These are phyloP conservation scores for Kernera saxatilis DNA, from an alignment of 345 rosid species.

Conservation along the genomic window DNA sequence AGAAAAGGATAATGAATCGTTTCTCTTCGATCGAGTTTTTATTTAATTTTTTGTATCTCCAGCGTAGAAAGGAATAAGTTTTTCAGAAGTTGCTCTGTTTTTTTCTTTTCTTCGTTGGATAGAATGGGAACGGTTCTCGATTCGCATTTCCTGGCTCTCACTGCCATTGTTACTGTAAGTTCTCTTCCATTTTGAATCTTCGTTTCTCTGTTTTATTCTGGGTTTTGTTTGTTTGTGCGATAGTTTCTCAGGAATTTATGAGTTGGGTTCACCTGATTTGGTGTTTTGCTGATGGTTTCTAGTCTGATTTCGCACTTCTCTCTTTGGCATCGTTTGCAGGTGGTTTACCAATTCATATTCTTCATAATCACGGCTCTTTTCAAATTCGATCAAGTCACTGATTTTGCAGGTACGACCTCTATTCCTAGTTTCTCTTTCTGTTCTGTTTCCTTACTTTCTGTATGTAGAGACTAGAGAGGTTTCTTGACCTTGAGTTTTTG, in stretches of 20 bases:
- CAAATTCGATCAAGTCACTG: conserved; percentile 88
- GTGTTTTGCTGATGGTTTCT: neutral
- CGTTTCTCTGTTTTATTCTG: neutral
- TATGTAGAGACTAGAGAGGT: neutral
- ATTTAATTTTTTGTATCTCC: too few relatives aligned
- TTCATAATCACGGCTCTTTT: conserved; percentile 72
- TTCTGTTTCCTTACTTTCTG: neutral
- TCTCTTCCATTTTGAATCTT: neutral
- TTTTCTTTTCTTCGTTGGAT: neutral
- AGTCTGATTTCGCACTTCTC: neutral
- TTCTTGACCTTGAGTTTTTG: neutral
- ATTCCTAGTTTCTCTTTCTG: neutral
- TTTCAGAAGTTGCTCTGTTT: neutral
- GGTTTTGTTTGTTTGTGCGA: too few relatives aligned
- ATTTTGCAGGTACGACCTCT: conserved; percentile 63
- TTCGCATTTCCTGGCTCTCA: conserved; percentile 73
- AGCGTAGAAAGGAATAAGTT: neutral
- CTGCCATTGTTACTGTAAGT: conserved; percentile 46
- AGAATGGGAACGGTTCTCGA: conserved; percentile 77
- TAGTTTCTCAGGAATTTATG: neutral
- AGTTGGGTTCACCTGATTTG: neutral
- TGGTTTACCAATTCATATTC: conserved; percentile 68
- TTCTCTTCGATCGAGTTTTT: neutral
- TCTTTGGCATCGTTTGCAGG: conserved; percentile 32
- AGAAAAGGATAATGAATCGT: conserved; percentile 20